Evolutionary conservation across 2,329 filamentous ascomycete species (phyloP).

Genomic region (Fusarium secorum): DNA sequence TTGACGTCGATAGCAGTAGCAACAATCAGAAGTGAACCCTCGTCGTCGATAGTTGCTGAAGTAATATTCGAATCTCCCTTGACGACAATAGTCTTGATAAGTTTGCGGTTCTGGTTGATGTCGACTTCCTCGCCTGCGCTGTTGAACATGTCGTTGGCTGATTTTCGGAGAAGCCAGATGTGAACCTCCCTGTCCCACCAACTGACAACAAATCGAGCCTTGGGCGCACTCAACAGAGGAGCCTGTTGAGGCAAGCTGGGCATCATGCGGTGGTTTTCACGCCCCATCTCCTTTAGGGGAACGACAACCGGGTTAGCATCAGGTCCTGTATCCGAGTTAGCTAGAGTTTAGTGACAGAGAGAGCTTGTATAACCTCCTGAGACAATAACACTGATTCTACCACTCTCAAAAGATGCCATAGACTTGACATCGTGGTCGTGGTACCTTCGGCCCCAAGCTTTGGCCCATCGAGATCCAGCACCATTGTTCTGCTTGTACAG

Average conservation of each 20-base stretch:
- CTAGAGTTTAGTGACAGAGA: neutral
- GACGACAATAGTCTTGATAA: constrained; percentile 73
- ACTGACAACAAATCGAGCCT: constrained; percentile 79
- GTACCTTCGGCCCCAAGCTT: constrained; percentile 84
- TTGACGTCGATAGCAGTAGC: constrained; percentile 79
- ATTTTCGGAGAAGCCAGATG: constrained; percentile 72
- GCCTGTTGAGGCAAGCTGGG: constrained; percentile 84
- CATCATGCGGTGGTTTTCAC: constrained; percentile 84
- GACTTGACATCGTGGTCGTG: constrained; percentile 96
- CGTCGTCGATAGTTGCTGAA: constrained; percentile 73
- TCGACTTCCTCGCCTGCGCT: constrained; percentile 50
- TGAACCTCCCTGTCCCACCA: constrained; percentile 93
- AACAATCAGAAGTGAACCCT: constrained; percentile 78
- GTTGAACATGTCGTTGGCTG: constrained; percentile 57
- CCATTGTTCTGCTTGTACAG: constrained; percentile 75
- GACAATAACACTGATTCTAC: constrained; percentile 83
- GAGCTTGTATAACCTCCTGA: constrained; percentile 77
- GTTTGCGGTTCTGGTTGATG: constrained; percentile 64
- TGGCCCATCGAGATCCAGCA: constrained; percentile 76
- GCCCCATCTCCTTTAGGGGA: constrained; percentile 74
- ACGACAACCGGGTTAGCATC: constrained; percentile 85
- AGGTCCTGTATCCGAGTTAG: constrained; percentile 64
- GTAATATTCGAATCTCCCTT: constrained; percentile 84
- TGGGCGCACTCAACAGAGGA: constrained; percentile 75
- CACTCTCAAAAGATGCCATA: constrained; percentile 88